Evolutionary conservation across 192 early-diverging fungal species (phyloP).

Genomic region (Umbelopsis vinacea): DNA sequence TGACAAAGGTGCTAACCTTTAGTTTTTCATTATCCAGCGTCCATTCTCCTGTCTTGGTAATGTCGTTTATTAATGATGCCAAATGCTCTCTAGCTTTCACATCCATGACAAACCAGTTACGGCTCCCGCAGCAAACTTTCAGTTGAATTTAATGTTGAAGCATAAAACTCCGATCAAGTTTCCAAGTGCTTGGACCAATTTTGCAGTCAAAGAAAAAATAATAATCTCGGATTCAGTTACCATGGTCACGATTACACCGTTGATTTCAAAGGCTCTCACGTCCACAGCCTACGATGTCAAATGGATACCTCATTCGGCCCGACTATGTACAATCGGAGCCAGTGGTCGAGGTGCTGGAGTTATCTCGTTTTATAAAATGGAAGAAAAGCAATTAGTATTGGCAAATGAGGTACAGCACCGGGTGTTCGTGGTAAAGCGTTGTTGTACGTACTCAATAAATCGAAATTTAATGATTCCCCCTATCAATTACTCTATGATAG

Average conservation of each 20-base stretch:
- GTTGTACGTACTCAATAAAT: background rate
- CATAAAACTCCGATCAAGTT: background rate
- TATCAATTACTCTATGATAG: constrained; percentile 24
- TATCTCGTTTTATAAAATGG: constrained; percentile 61
- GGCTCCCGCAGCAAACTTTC: background rate
- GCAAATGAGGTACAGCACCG: constrained; percentile 43
- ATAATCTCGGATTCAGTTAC: background rate
- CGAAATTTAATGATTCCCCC: background rate
- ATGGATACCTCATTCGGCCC: constrained; percentile 70
- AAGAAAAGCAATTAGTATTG: constrained; percentile 50
- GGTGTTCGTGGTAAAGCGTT: background rate
- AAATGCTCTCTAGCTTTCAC: constrained; percentile 38
- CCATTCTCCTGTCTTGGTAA: constrained; percentile 42
- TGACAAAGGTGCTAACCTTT: constrained; percentile 25
- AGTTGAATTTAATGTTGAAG: background rate
- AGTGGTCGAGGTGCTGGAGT: constrained; percentile 60
- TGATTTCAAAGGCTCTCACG: constrained; percentile 34
- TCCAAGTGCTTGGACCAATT: background rate
- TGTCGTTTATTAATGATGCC: constrained; percentile 24
- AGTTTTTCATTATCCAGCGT: constrained; percentile 27
- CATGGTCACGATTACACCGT: background rate
- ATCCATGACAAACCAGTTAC: constrained; percentile 30
- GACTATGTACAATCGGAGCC: constrained; percentile 68
- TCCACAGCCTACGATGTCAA: constrained; percentile 63
- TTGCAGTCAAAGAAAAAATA: background rate